Base-by-base conservation (phyloP, 1,139 yeast genomes). In the Blastobotrys proliferans region DNA sequence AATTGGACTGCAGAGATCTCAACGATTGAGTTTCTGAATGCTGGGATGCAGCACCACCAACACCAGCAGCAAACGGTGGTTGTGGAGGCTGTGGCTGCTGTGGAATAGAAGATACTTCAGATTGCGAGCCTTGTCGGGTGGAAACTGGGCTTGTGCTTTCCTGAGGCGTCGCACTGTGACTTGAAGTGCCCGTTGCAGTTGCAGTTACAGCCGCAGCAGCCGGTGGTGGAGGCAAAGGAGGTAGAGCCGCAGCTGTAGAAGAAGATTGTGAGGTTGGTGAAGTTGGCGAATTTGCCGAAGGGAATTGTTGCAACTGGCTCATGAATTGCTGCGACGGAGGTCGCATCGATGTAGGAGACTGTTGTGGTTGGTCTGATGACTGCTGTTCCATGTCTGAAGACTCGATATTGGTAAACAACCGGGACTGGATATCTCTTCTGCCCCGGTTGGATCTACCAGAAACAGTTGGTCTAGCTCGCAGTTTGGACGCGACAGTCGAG, bases 391-490 rank as follows among this genome's bases (percentile, higher is more conserved):
- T 37, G 14, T 53, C 54, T 14, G 57, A 43, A 6, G 66, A 38
- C 72, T 75, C 54, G 69, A 64, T 54, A 47, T 75, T 72, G 25
- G 76, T 75, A 63, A 79, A 80, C 39, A 75, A 61, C 50, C 70
- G 76, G 4, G 82, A 77, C 51, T 74, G 75, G 31, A 76, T 68
- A 35, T 75, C 77, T 39, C 72, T 68, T 54, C 81, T 66, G 13
- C 66, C 63, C 11, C 66, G 51, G 33, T 52, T 44, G 1, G 57
- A 51, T 22, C 66, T 41, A 9, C 62, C 56, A 20, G 63, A 52
- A 19, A 56, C 47, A 3, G 65, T 59, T 4, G 63, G 60, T 19
- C 55, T 49, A 19, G 62, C 46, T 18, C 64, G 49, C 46, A 62
- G 40, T 6, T 60, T 53, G 10, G 65, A 47, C 3, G 67, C 61